Evolutionary conservation across 2,329 filamentous ascomycete species (phyloP).

Genomic region (Sporothrix globosa): DNA sequence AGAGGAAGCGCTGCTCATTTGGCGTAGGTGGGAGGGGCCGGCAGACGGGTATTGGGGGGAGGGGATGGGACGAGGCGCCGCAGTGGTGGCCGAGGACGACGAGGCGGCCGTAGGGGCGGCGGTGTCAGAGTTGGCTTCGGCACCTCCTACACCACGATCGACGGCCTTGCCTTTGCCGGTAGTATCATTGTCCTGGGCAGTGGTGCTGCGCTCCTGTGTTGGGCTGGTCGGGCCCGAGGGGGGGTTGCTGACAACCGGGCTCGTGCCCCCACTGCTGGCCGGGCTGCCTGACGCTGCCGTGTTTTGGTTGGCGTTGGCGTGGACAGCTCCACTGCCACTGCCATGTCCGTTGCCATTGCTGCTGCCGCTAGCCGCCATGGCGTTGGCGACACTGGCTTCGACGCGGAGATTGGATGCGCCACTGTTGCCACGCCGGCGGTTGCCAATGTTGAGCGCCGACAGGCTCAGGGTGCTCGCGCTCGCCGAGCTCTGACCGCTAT

Average conservation of each 20-base stretch:
- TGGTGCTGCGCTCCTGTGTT: background rate
- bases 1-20: constrained; percentile 86
- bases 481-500: constrained; percentile 52
- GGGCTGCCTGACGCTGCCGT: background rate
- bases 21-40: constrained; percentile 72
- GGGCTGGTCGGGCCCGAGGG: constrained; percentile 6
- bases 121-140: constrained; percentile 50
- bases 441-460: constrained; percentile 48
- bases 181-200: constrained; percentile 31
- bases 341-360: constrained; percentile 31
- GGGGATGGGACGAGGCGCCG: constrained; percentile 51
- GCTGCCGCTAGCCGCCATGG: constrained; percentile 45
- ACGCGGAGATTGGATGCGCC: constrained; percentile 62
- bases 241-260: background rate
- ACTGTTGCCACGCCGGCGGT: constrained; percentile 61
- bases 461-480: constrained; percentile 69
- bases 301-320: background rate
- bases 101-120: constrained; percentile 39
- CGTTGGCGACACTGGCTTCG: constrained; percentile 57
- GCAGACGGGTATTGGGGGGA: constrained; percentile 54
- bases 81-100: constrained; percentile 23
- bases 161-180: constrained; percentile 70
- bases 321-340: background rate
- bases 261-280: constrained; percentile 28
- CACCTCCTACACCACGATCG: constrained; percentile 53